Evolutionary conservation across 768 basidiomycete species (phyloP).

Genomic region (Russula abietina): DNA sequence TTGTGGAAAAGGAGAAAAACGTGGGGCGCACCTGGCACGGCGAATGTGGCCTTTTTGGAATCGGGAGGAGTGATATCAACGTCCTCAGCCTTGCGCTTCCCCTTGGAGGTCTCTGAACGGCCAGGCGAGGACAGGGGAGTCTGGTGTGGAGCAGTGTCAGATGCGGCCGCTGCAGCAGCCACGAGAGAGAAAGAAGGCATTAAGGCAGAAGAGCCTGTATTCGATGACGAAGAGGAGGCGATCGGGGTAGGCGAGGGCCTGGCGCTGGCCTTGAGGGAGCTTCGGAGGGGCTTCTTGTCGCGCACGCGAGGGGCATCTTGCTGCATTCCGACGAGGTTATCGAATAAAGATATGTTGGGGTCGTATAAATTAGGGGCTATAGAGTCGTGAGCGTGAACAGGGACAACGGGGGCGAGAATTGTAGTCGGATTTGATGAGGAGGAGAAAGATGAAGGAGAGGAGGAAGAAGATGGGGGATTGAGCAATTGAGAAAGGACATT

Average conservation of each 20-base stretch:
- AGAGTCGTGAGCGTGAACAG: conserved; percentile 6
- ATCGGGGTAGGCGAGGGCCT: conserved; percentile 18
- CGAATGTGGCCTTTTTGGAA: conserved; percentile 57
- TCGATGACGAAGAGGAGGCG: conserved; percentile 22
- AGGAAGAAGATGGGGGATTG: background rate
- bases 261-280: conserved; percentile 20
- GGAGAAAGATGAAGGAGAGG: background rate
- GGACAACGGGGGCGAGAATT: conserved; percentile 6
- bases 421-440: conserved; percentile 1
- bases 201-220: background rate
- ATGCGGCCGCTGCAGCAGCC: conserved; percentile 26
- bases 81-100: conserved; percentile 72
- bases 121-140: conserved; percentile 23
- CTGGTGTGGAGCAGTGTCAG: conserved; percentile 26
- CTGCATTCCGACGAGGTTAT: conserved; percentile 18
- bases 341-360: conserved; percentile 8
- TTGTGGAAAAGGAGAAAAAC: background rate
- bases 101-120: conserved; percentile 38
- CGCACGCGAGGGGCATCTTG: conserved; percentile 20
- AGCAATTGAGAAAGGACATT: background rate
- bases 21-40: conserved; percentile 46
- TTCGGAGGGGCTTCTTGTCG: conserved; percentile 22
- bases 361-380: conserved; percentile 21
- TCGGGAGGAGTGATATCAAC: conserved; percentile 66
- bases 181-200: conserved; percentile 22